A percentile compares a stretch with the other conserved stretches of the same genome.
Conservation (phyloP, 805 yeast species). For the Saccharomycopsis schoenii region DNA sequence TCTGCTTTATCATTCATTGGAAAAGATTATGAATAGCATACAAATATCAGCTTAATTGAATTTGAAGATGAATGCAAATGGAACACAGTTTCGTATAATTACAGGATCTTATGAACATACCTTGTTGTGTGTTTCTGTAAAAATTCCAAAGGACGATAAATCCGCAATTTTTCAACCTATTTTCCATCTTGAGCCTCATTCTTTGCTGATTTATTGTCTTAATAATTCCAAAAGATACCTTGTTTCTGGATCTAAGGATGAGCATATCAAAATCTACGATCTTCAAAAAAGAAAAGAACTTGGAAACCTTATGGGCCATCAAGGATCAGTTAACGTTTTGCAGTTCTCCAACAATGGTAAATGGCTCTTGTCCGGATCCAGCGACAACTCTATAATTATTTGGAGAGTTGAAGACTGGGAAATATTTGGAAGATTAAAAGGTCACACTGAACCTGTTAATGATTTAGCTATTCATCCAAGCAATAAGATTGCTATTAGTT, state of each 20-base stretch:
- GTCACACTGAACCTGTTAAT: constrained; percentile 74
- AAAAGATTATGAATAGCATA: neutral
- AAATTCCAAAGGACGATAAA: constrained; percentile 33
- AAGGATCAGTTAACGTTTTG: constrained; percentile 76
- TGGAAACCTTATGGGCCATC: constrained; percentile 82
- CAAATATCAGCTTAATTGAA: neutral
- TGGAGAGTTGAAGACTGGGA: constrained; percentile 99
- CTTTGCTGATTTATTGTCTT: constrained; percentile 75
- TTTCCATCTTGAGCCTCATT: constrained; percentile 92
- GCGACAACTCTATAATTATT: constrained; percentile 78
- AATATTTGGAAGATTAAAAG: constrained; percentile 74
- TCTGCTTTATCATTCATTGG: neutral
- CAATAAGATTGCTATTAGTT: constrained; percentile 84
- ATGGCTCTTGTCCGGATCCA: constrained; percentile 88
- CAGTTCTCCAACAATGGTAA: constrained; percentile 63
- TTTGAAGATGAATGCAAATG: neutral
- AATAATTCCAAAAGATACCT: constrained; percentile 77
- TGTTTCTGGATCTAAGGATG: constrained; percentile 93
- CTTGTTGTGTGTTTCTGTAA: constrained; percentile 68
- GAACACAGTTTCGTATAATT: constrained; percentile 56
- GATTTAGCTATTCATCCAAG: constrained; percentile 86
- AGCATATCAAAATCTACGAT: constrained; percentile 89
- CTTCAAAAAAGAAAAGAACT: constrained; percentile 87
- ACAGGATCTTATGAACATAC: constrained; percentile 97
- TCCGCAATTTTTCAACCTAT: constrained; percentile 79